Base-by-base conservation (phyloP, 75 land plant genomes). In the Pinus tabuliformis region DNA sequence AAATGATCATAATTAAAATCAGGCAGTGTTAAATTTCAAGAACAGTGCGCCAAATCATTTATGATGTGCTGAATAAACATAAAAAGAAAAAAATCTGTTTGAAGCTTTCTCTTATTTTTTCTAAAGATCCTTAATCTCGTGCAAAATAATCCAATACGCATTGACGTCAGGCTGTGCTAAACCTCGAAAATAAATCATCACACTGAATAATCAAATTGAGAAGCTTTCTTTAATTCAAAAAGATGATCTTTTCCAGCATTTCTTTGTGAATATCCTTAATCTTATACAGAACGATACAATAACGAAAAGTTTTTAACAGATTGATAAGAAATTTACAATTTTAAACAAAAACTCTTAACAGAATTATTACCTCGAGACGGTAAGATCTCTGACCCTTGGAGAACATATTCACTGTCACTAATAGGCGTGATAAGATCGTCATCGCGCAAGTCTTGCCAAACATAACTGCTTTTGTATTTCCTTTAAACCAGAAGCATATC, bases 401-500 rank as follows among this genome's bases (percentile, higher is more conserved):
- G 89, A 54, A 92, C 85, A 75, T 84, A 90, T 68, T 92, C 95
- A 33, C 79, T 87, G 20, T 87, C 90, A 21, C 77, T 57, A 12
- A 86, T 26, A 24, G 95, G 92, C 18, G 85, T 80, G 21, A 92
- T 90, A 39, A 84, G 80, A 60, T 92, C 95, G 74, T 88, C 86
- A 42, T 92, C 89, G 74, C 75, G 45, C 79, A 92, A 76, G 57
- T 92, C 95, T 72, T 91, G 90, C 95, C 95, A 92, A 15, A 92
- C 81, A 68, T 76, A 90, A 4, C 85, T 84, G 5, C 58, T 75
- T 78, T 81, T 90, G 78, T 92, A 92, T 70, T 72, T 90, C 85
- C 95, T 92, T 83, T 75, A 61, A 57, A 28, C 61, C 11, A 24
- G 56, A 56, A 26, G 42, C 72, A 39, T 13, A 42, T 18, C 52